Base-by-base conservation (phyloP, 1,139 yeast species). In the Zygoascus hellenicus region DNA sequence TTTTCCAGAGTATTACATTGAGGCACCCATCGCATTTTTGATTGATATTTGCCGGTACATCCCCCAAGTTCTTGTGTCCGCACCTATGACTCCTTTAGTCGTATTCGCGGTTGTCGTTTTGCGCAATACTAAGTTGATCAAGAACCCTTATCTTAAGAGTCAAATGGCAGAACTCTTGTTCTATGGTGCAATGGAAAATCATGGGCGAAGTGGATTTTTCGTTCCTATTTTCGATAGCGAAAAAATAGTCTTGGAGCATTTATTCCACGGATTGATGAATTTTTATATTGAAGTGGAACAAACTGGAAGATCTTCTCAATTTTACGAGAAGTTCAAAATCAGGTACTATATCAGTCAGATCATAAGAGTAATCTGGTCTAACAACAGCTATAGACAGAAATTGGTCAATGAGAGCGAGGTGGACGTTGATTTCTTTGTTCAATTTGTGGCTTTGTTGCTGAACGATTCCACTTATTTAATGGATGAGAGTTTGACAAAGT, bases 281-380 rank as follows among this genome's bases (percentile, higher is more conserved):
- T 85, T 89, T 55, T 92, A 92, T 64, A 95, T 92, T 38, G 89
- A 87, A 75, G 92, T 90, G 48, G 99, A 92, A 63, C 88, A 87
- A 61, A 94, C 98, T 0, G 98, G 98, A 6, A 85, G 97, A 2
- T 82, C 94, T 5, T 82, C 95, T 0, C 98, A 92, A 66, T 92
- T 92, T 63, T 92, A 92, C 64, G 99, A 92, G 67, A 92, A 92
- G 65, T 92, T 94, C 69, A 90, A 88, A 65, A 80, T 88, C 43
- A 77, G 98, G 63, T 92, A 81, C 65, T 84, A 88, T 62, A 87
- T 90, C 40, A 83, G 97, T 1, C 79, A 80, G 44, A 83, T 94
- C 38, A 70, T 94, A 59, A 92, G 87, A 63, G 81, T 82, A 55
- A 71, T 92, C 46, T 92, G 97, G 95, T 77, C 81, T 52, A 78